Evolutionary conservation across 2,329 filamentous ascomycete genomes (phyloP), one percentile per base, ranked within the genome.

Genomic region (Lachnellula arida): DNA sequence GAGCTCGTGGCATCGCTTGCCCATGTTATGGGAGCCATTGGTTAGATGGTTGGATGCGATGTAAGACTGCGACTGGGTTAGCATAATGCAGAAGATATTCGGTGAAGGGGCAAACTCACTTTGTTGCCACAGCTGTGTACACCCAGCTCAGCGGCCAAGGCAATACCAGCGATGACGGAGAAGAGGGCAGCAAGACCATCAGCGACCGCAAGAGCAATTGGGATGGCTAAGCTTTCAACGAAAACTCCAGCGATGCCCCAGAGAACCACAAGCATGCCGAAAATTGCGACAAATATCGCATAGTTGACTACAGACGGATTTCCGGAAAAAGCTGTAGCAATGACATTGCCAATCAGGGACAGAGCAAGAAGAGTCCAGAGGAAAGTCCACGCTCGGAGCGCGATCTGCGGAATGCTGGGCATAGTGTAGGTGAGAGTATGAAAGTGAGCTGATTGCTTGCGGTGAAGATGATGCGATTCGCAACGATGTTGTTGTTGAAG

Each of bases 1-100:
- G 15, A 89, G 81, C 73, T 90, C 84, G 60, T 82, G 84, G 74
- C 89, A 92, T 62, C 87, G 81, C 75, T 86, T 84, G 69, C 76
- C 71, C 57, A 79, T 75, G 71, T 86, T 69, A 59, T 61, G 58
- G 46, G 84, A 85, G 55, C 85, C 85, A 69, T 68, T 67, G 25
- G 78, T 85, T 68, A 89, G 82, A 73, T 77, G 80, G 71, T 80
- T 79, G 65, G 63, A 62, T n/a, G 53, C 46, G 44, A 74, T 73
- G 64, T 76, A 76, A 40, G 57, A 58, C 78, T 68, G 23, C 4
- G 4, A 46, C 3, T 12, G 4, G 9, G 14, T 60, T 23, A 53
- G 37, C 11, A 48, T 2, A 6, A 25, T 28, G 19, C 12, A 9
- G n/a, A 14, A 32, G n/a, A 6, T 35, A 2, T 23, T 9, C 25